These are phyloP conservation scores for Capsicum baccatum DNA, from an alignment of 257 asterid genomes.

Conservation along the genomic window DNA sequence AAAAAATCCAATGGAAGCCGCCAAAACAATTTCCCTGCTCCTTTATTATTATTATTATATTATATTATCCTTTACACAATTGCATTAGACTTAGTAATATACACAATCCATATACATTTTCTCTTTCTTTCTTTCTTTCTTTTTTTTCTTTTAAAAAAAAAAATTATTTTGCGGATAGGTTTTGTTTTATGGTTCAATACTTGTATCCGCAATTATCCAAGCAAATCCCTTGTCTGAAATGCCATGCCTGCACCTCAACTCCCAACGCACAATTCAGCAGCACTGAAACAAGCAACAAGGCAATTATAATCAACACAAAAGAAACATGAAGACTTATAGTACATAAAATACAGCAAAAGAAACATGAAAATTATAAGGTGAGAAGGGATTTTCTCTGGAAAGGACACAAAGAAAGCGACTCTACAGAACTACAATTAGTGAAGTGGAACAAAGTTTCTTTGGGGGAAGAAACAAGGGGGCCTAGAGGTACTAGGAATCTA, in stretches of 20 bases:
- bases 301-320: not conserved
- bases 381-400: no score
- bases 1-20: not conserved
- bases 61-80: not conserved
- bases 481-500: no score
- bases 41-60: not conserved
- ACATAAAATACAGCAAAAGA: not conserved
- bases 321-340: not conserved
- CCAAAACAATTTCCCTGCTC: slow-evolving; percentile 14
- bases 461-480: no score
- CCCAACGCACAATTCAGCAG: not conserved
- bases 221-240: not conserved
- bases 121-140: not conserved
- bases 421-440: no score
- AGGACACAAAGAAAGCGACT: no score
- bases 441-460: no score
- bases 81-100: not conserved
- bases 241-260: not conserved
- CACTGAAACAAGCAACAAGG: not conserved
- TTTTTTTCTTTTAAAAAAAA: no score
- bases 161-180: not conserved
- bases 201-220: not conserved
- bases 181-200: not conserved
- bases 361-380: no score
- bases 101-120: not conserved